phyloP scores from a whole-genome alignment of 805 yeast genomes.

The Lipomyces sp. region DNA sequence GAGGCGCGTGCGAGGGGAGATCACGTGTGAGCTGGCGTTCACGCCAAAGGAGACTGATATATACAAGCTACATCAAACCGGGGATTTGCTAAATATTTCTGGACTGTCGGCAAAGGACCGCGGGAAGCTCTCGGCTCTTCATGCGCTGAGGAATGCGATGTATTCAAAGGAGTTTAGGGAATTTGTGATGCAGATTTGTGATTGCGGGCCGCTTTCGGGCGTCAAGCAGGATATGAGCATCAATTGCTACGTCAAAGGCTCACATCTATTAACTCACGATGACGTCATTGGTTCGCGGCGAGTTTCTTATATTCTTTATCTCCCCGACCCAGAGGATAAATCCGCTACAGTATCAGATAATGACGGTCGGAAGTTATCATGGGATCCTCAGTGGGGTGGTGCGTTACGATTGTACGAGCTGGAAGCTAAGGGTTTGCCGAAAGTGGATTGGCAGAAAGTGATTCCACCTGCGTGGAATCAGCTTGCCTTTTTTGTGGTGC shows the following conservation, averaged over 20 bases:
- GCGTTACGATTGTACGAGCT: slow-evolving; percentile 83
- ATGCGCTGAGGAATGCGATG: slow-evolving; percentile 76
- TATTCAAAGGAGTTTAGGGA: slow-evolving; percentile 85
- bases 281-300: slow-evolving; percentile 96
- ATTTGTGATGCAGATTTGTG: slow-evolving; percentile 69
- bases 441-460: slow-evolving; percentile 63
- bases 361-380: slow-evolving; percentile 35
- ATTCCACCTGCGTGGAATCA: slow-evolving; percentile 93
- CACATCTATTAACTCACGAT: slow-evolving; percentile 92
- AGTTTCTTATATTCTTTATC: slow-evolving; percentile 84
- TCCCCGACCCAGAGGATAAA: slow-evolving; percentile 83
- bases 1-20: slow-evolving; percentile 78
- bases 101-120: slow-evolving; percentile 78
- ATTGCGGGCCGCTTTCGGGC: slow-evolving; percentile 89
- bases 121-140: slow-evolving; percentile 67
- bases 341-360: slow-evolving; percentile 3
- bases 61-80: slow-evolving; percentile 77
- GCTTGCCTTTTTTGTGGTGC: slow-evolving; percentile 91
- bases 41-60: slow-evolving; percentile 96
- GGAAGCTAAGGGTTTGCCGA: slow-evolving; percentile 83
- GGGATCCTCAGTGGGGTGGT: slow-evolving; percentile 95
- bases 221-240: slow-evolving; percentile 86
- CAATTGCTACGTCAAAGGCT: slow-evolving; percentile 86
- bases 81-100: slow-evolving; percentile 87
- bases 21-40: slow-evolving; percentile 77